Percentiles rank a stretch among this genome's conserved stretches.
phyloP scores from a whole-genome alignment of 2,329 filamentous ascomycete genomes.

The Phialemoniopsis sp. region DNA sequence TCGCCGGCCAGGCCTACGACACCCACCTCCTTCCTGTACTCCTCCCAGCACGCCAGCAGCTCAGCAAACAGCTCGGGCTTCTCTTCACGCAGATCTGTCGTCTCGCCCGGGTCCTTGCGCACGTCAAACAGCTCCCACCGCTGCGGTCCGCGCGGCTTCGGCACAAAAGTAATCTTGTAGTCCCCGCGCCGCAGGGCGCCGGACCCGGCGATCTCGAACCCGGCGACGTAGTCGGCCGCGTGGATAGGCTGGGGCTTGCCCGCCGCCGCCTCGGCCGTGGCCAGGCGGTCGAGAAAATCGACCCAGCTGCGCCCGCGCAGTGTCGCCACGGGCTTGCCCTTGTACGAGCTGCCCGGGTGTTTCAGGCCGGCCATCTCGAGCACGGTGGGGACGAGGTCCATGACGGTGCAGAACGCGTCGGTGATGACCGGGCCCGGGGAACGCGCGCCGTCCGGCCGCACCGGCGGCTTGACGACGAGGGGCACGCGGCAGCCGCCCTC shows the following conservation, averaged over 20 bases:
- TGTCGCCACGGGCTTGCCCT: slow-evolving; percentile 21
- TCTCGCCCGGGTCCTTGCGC: slow-evolving; percentile 23
- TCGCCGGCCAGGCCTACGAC: slow-evolving; percentile 24
- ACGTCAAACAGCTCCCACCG: slow-evolving; percentile 28
- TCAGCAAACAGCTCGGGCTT: slow-evolving; percentile 19
- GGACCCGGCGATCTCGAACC: slow-evolving; percentile 27
- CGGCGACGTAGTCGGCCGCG: slow-evolving; percentile 12
- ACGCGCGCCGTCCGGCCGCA: background rate
- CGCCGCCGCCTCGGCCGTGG: too few species aligned
- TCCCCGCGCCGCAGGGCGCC: slow-evolving; percentile 24
- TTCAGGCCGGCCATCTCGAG: slow-evolving; percentile 39
- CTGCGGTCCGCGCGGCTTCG: slow-evolving; percentile 18
- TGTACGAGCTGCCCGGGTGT: slow-evolving; percentile 47
- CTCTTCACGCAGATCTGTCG: slow-evolving; percentile 17
- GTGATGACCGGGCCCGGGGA: slow-evolving; percentile 26
- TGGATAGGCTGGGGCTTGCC: too few species aligned
- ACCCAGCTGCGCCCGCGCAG: slow-evolving; percentile 17
- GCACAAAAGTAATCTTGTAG: slow-evolving; percentile 25
- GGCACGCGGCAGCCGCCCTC: slow-evolving; percentile 48
- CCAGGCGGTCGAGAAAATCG: too few species aligned
- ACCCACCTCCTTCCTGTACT: slow-evolving; percentile 43
- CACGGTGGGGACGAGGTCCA: slow-evolving; percentile 44
- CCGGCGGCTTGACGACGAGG: slow-evolving; percentile 31
- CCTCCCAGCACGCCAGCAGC: slow-evolving; percentile 21
- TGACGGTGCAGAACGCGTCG: slow-evolving; percentile 45